Conservation (phyloP, 768 basidiomycete species). For the Leccinum subtestaceum region DNA sequence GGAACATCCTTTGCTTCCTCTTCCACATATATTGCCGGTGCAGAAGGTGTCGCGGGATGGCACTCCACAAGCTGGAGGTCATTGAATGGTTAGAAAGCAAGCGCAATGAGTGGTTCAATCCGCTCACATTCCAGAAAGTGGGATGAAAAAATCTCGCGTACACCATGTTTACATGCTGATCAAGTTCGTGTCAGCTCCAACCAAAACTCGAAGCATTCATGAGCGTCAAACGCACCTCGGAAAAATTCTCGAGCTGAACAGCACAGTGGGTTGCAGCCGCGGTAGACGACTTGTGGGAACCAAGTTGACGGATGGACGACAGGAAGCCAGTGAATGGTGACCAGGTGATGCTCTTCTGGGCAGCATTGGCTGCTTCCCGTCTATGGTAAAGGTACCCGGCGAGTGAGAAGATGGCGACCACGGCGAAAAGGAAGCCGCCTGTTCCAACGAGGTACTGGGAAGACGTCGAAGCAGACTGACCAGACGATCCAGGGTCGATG, state of each 20-base stretch:
- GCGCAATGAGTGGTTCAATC: background rate
- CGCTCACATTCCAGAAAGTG: constrained; percentile 18
- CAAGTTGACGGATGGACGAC: background rate
- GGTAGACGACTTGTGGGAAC: background rate
- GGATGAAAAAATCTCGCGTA: constrained; percentile 24
- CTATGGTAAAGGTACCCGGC: constrained; percentile 7
- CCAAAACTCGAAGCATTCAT: background rate
- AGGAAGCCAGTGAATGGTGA: background rate
- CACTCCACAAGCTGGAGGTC: constrained; percentile 13
- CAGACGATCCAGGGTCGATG: background rate
- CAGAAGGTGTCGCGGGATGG: constrained; percentile 12
- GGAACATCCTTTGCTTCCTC: constrained; percentile 12
- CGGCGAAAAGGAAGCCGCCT: constrained; percentile 16
- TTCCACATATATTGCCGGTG: constrained; percentile 21
- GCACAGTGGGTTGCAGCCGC: background rate
- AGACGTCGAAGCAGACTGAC: background rate
- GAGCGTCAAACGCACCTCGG: constrained; percentile 1
- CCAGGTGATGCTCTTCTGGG: background rate
- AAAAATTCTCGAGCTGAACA: background rate
- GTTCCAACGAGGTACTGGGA: constrained; percentile 7
- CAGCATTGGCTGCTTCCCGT: background rate
- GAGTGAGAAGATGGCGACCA: constrained; percentile 11
- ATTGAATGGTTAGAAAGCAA: background rate
- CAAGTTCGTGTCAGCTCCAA: background rate
- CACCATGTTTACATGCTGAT: constrained; percentile 19